Evolutionary conservation across 1,139 yeast genomes (phyloP), one percentile per base, ranked within the genome.

Genomic region (Lodderomyces metapsilosis): DNA sequence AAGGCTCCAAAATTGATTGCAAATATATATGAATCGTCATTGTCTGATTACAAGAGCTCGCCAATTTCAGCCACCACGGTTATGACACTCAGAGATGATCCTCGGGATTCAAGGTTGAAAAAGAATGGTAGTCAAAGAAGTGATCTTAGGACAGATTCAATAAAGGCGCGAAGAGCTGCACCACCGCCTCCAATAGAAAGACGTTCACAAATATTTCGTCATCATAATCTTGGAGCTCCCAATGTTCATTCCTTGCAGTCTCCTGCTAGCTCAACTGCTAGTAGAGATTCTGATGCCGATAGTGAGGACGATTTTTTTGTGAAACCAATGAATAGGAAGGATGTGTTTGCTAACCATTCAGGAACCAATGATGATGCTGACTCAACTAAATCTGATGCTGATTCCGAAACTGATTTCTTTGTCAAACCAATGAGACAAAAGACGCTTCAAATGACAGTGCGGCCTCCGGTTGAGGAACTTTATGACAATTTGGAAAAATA

Each of bases 391-490:
- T 32, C 35, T 10, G 25, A 22, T 12, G 55, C 50, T 5, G 65
- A 38, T 23, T 40, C 39, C 8, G 45, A 44, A 12, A 61, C 59
- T 32, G 64, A 62, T 16, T 63, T 63, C 42, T 61, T 62, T 42
- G 54, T 60, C 50, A 61, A 60, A 42, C 63, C 65, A 5, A 42
- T 59, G 33, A 50, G 50, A 27, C 40, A 39, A 18, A 24, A 40
- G 12, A 37, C 40, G 12, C 39, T 41, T 8, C 38, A 38, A 18
- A 69, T 71, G 76, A 56, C 52, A 9, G 84, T 92, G 5, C 80
- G 98, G 57, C 99, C 99, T 2, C 91, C 98, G 0, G 85, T 96
- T 1, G 98, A 92, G 55, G 95, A 87, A 38, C 84, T 94, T 30
- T 92, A 89, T 57, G 88, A 89, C 44, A 89, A 94, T 56, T 75